These are phyloP conservation scores for Coniochaeta ligniaria DNA, from an alignment of 2,329 filamentous ascomycete genomes.

Conservation along the genomic window DNA sequence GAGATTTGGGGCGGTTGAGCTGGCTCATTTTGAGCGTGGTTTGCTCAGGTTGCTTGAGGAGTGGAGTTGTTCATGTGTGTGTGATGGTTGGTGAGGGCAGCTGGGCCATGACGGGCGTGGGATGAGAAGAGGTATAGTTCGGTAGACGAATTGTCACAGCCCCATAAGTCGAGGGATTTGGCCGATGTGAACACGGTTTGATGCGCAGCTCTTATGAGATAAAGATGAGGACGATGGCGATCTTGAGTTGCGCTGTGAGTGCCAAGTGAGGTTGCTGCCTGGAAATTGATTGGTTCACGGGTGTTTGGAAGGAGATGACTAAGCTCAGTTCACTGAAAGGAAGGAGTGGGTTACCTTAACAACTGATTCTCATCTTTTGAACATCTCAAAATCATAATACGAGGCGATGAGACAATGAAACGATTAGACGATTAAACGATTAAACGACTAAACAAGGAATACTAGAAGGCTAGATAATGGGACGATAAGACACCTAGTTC, in stretches of 20 bases:
- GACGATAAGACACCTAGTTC: too few species aligned
- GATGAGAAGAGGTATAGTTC: background rate
- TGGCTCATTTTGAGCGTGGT: slow-evolving; percentile 9
- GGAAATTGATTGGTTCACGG: background rate
- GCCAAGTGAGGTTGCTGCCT: background rate
- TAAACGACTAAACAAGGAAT: too few species aligned
- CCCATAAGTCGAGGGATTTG: background rate
- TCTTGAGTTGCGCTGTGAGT: background rate
- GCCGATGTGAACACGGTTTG: background rate
- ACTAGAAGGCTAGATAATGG: too few species aligned
- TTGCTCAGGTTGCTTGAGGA: background rate
- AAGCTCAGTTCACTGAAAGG: background rate
- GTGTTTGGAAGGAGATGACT: background rate
- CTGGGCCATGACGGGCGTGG: background rate
- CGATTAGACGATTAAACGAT: too few species aligned
- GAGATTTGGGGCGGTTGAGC: slow-evolving; percentile 15
- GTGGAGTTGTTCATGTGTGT: too few species aligned
- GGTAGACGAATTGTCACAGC: background rate
- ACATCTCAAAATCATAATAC: too few species aligned
- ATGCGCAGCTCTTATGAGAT: background rate
- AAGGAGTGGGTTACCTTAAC: too few species aligned
- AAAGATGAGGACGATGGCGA: background rate
- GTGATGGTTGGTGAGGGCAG: background rate
- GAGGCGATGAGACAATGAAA: too few species aligned
- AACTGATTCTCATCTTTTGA: too few species aligned